Base-by-base conservation (phyloP, 805 yeast species). In the Deakozyma indianensis region DNA sequence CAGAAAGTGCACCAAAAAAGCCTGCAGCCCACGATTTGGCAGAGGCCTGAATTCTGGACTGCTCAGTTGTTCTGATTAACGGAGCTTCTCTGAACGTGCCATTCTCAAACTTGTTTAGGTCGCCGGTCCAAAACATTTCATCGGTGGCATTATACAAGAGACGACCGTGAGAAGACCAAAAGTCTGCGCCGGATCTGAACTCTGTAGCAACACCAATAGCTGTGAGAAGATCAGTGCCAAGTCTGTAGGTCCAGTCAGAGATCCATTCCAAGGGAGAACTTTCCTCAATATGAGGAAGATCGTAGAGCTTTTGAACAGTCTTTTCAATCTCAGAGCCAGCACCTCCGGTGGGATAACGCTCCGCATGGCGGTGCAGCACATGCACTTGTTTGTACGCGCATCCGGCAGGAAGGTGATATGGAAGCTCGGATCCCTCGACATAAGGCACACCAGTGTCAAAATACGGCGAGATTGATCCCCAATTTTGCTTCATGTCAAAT, bases 291-390 rank as follows among this genome's bases (percentile, higher is more conserved):
- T 48, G 54, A 20, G 52, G 50, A 57, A 58, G 56, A 22, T 48
- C 47, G 35, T 49, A 42, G 29, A 64, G 53, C 48, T 59, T 62
- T 20, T 57, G 57, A 1, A 63, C 61, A 7, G 71, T 60, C 20
- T 52, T 51, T 38, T 56, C 57, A 53, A 77, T 62, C 47, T 65
- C 66, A 3, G 57, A 52, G 22, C 57, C 63, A 2, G 68, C 63
- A n/a, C 66, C 62, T 2, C 53, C 59, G 2, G 82, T 71, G 2
- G 85, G 86, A 55, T 68, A 82, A 51, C 94, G 67, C 59, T 83
- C 92, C 20, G 90, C 94, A 56, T 85, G 94, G 56, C 95, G 72
- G 52, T 78, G 77, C 44, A 81, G 62, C 21, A 82, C 62, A 52
- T 80, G 86, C 7, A 81, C 84, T 59, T 82, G 90, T 52, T 74